Evolutionary conservation across 352 stramenopile genomes (phyloP), one percentile per base, ranked within the genome.

Genomic region (Pythium pyrilobum): DNA sequence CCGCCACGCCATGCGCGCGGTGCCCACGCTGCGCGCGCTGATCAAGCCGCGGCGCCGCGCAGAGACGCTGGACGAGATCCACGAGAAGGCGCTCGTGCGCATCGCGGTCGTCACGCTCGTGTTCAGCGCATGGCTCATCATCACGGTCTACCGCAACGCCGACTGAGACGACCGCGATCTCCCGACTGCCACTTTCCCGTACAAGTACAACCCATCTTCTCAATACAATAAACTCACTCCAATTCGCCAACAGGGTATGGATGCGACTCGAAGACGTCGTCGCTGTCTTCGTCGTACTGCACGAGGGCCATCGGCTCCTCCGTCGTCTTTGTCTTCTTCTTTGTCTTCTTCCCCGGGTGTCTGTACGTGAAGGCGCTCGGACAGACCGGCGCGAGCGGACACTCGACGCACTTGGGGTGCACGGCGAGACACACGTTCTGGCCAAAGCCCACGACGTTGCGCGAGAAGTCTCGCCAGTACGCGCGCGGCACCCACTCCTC

Each of bases 381-480:
- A 62, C 81, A 92, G 10, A 58, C 49, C 11, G 58, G 31, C 40
- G 68, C 66, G 27, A 92, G 47, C 5, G 77, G 73, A 57, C 81
- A 92, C 5, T 66, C 56, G 3, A 55, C 70, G 18, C 81, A 92
- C 4, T 75, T 76, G 3, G 81, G 81, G 18, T 70, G 58, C 21
- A 72, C 67, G 1, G 81, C 74, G 0, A 67, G 69, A 54, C 81
- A 92, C 8, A 85, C 53, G 27, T 46, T 72, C 48, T 92, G 81
- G 12, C 81, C 78, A 55, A 92, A 89, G n/a, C 81, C 81, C 31
- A 92, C 78, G 36, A 89, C 73, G 2, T 73, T 59, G 32, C 72
- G 72, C 12, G 81, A 92, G 32, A 92, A 65, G 7, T 65, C 62
- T 5, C 64, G 52, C 81, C 81, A 92, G 44, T 82, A 66, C 37